phyloP scores from a whole-genome alignment of 169 alveolate genomes.

The Theileria sp. region DNA sequence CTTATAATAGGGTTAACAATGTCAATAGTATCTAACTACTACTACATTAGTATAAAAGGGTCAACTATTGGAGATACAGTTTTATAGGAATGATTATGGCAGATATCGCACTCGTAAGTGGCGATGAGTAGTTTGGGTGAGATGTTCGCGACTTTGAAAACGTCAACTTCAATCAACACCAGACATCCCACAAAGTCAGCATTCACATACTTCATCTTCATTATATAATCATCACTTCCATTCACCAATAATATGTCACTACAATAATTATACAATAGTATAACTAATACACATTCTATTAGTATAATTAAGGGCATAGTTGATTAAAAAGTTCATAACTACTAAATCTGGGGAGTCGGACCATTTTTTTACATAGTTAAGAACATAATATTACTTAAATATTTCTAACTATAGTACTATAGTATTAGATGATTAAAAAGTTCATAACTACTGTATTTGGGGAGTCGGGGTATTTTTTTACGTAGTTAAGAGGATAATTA shows the following conservation, averaged over 20 bases:
- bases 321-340: no score
- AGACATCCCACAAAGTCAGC: slow-evolving; percentile 89
- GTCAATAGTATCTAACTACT: background rate
- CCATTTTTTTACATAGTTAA: no score
- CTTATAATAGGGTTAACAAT: slow-evolving; percentile 31
- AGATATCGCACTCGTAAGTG: slow-evolving; percentile 91
- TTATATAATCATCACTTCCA: slow-evolving; percentile 72
- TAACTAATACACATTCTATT: no score
- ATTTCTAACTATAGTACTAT: no score
- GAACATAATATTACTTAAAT: no score
- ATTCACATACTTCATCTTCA: slow-evolving; percentile 86
- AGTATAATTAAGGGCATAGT: no score
- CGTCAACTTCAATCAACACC: slow-evolving; percentile 80
- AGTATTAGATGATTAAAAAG: no score
- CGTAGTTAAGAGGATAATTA: no score
- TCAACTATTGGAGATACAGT: slow-evolving; percentile 45
- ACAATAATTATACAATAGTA: background rate
- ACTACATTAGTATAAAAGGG: background rate
- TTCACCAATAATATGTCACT: slow-evolving; percentile 73
- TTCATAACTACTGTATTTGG: no score
- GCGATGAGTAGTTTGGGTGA: slow-evolving; percentile 92
- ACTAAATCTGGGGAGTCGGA: no score
- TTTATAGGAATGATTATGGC: slow-evolving; percentile 86
- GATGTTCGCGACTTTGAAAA: slow-evolving; percentile 88
- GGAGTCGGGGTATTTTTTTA: no score